Evolutionary conservation across 345 rosid genomes (phyloP).

Genomic region (Lepidium didymum): DNA sequence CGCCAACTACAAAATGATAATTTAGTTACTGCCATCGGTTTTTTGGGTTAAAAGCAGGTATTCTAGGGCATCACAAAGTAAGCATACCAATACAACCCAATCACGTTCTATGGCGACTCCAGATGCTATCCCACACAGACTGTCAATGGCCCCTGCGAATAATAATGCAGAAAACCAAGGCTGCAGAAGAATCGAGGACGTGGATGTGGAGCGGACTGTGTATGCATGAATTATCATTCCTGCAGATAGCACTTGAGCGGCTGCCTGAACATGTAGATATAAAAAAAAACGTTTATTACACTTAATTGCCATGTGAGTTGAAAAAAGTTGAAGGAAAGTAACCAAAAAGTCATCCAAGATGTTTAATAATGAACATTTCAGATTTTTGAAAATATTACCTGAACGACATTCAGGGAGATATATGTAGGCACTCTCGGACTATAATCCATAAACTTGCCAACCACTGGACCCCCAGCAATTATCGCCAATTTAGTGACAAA

Average conservation of each 20-base stretch:
- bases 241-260: conserved; percentile 81
- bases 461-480: conserved; percentile 78
- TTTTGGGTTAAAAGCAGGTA: conserved; percentile 7
- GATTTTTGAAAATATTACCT: conserved; percentile 35
- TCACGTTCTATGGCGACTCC: conserved; percentile 94
- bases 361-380: not conserved
- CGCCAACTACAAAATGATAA: conserved; percentile 53
- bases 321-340: conserved; percentile 1
- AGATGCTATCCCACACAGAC: conserved; percentile 72
- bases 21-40: not conserved
- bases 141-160: conserved; percentile 73
- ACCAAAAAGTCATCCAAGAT: not conserved
- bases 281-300: not conserved
- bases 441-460: conserved; percentile 87
- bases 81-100: conserved; percentile 89
- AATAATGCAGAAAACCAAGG: conserved; percentile 84
- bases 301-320: not conserved
- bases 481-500: conserved; percentile 70
- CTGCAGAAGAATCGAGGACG: conserved; percentile 51
- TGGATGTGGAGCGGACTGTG: conserved; percentile 41
- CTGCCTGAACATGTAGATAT: conserved; percentile 40
- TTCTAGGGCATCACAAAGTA: not conserved
- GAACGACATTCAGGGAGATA: conserved; percentile 59
- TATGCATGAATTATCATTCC: conserved; percentile 80
- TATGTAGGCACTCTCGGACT: conserved; percentile 82